Percentiles rank a stretch among this genome's conserved stretches.
Conservation (phyloP, 1,284 basidiomycete genomes). For the Porodaedalea pini region DNA sequence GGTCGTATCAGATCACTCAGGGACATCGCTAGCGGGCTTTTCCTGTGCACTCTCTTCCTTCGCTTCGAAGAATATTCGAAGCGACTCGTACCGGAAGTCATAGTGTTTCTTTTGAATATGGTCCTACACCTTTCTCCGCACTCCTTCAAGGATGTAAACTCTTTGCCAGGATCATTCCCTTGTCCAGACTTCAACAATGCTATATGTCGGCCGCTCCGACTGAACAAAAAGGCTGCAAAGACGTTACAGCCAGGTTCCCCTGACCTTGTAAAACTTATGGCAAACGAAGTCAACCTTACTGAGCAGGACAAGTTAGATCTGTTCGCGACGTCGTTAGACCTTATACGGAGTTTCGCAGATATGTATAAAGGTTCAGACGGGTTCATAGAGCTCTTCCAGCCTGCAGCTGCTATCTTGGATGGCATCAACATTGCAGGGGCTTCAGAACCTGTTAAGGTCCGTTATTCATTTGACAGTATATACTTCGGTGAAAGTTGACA, state of each 20-base stretch:
- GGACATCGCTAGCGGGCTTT: slow-evolving; percentile 85
- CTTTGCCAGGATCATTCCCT: slow-evolving; percentile 64
- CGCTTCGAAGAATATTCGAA: slow-evolving; percentile 86
- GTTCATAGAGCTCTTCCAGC: slow-evolving; percentile 81
- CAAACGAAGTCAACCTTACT: slow-evolving; percentile 29
- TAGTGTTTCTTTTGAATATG: slow-evolving; percentile 77
- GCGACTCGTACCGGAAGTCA: slow-evolving; percentile 84
- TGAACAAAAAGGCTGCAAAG: slow-evolving; percentile 42
- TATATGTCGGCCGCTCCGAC: slow-evolving; percentile 37
- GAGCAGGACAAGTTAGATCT: slow-evolving; percentile 70
- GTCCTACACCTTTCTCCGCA: slow-evolving; percentile 74
- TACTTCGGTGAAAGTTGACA: slow-evolving; percentile 21
- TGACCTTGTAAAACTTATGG: slow-evolving; percentile 45
- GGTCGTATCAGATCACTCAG: slow-evolving; percentile 70
- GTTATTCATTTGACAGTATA: not conserved
- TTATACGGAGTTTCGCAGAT: slow-evolving; percentile 67
- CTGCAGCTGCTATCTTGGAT: slow-evolving; percentile 59
- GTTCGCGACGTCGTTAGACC: slow-evolving; percentile 55
- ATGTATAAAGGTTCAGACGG: slow-evolving; percentile 76
- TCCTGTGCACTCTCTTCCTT: slow-evolving; percentile 80
- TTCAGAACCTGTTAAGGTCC: slow-evolving; percentile 8
- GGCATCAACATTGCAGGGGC: slow-evolving; percentile 38
- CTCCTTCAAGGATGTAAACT: slow-evolving; percentile 41
- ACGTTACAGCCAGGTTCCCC: slow-evolving; percentile 41
- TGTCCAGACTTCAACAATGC: slow-evolving; percentile 67